Base-by-base conservation (phyloP, 129 eudicot genomes). In the Mikania micrantha region DNA sequence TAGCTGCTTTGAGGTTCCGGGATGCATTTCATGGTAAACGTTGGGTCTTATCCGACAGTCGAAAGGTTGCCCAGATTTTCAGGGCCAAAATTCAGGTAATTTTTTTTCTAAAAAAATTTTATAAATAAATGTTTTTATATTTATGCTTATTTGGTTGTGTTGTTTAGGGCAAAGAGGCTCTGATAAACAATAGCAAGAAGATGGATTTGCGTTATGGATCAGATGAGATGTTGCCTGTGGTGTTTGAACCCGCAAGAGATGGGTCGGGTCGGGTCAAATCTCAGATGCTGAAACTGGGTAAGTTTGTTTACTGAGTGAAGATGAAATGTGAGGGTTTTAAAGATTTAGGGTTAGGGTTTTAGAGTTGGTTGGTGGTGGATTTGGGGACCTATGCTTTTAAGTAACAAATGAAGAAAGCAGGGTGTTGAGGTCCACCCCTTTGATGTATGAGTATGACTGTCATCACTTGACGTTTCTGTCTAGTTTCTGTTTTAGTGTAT, bases 1-100 rank as follows among this genome's bases (percentile, higher is more conserved):
- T 39, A 9, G 79, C 85, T 7, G 87, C 74, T 0, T 19, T 85
- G 77, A 66, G 21, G 24, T 79, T 85, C 36, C 24, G 58, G 36
- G 29, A 50, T 0, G 69, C 70, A 0, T 81, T 67, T 10, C 63
- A 83, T 58, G n/a, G 52, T 0, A 74, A 38, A 32, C 2, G 56
- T 5, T 85, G 93, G 93, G 71, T 39, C 2, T 50, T 44, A 0
- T 25, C n/a, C 52, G 53, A 20, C 0, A 66, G 79, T 27, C 56
- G 78, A 0, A 83, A 84, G 71, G 71, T 60, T 11, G 67, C 74
- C 4, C 60, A 74, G 38, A 79, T 88, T 34, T 85, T 72, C 15
- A 39, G 47, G 22, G 92, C 92, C 2, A 64, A 45, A 25, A 83
- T 88, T 49, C 92, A 85, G 96, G 96, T 85, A 31, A 5, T 21